Evolutionary conservation across 2,329 filamentous ascomycete genomes (phyloP).

Genomic region (Calonectria honghensis): DNA sequence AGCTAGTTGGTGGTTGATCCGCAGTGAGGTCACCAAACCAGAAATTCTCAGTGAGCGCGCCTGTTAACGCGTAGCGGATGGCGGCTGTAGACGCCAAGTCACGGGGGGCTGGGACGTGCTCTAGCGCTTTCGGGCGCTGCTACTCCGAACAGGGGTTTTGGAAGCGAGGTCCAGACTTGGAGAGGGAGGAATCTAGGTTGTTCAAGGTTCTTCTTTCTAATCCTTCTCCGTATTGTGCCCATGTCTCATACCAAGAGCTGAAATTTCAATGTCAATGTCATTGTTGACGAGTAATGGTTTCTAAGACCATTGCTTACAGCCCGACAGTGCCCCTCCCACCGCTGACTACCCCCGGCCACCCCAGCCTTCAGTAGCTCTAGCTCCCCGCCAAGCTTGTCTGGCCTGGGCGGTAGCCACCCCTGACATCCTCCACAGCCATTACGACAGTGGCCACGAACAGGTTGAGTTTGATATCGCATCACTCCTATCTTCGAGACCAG

Average conservation of each 20-base stretch:
- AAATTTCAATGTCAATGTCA: slow-evolving; percentile 1
- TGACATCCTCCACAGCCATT: slow-evolving; percentile 35
- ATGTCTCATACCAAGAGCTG: background rate
- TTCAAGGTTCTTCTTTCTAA: background rate
- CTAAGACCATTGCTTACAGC: background rate
- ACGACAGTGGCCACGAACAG: slow-evolving; percentile 39
- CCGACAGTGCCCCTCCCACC: background rate
- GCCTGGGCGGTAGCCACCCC: slow-evolving; percentile 26
- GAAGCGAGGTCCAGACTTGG: background rate
- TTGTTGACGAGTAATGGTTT: background rate
- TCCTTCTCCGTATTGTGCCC: background rate
- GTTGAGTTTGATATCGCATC: slow-evolving; percentile 33
- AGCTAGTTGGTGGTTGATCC: background rate
- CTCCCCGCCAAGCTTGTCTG: slow-evolving; percentile 25
- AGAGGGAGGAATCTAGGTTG: background rate
- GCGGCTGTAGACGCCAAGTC: slow-evolving; percentile 37
- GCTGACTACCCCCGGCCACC: slow-evolving; percentile 2
- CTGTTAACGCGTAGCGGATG: slow-evolving; percentile 30
- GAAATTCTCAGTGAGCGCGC: slow-evolving; percentile 25
- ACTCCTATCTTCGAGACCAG: slow-evolving; percentile 19
- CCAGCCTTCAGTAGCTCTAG: slow-evolving; percentile 31
- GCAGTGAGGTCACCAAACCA: slow-evolving; percentile 19
- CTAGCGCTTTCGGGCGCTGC: slow-evolving; percentile 16
- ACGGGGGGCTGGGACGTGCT: slow-evolving; percentile 26
- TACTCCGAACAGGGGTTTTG: slow-evolving; percentile 10